These are phyloP conservation scores for Serendipita vermifera DNA, from an alignment of 768 basidiomycete genomes.

Conservation along the genomic window DNA sequence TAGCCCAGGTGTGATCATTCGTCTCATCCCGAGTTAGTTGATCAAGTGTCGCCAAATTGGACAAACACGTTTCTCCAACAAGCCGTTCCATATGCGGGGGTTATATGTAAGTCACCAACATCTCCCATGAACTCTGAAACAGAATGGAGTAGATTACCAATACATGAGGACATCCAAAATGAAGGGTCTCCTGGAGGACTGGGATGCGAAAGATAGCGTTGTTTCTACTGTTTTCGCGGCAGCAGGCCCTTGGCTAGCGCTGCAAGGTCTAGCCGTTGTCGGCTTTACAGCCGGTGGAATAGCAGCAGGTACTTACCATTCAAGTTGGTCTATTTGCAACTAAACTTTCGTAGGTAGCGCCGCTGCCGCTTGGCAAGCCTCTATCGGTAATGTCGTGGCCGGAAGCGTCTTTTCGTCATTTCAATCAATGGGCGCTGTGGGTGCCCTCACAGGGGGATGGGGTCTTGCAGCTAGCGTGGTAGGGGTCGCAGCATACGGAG, in stretches of 20 bases:
- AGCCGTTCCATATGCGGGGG: too few species aligned
- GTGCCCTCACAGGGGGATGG: not conserved
- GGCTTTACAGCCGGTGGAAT: not conserved
- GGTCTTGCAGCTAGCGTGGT: not conserved
- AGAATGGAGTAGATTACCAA: too few species aligned
- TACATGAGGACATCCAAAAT: too few species aligned
- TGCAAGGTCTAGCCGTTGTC: not conserved
- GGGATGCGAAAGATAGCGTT: not conserved
- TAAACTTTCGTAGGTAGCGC: not conserved
- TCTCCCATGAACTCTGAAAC: too few species aligned
- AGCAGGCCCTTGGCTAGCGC: not conserved
- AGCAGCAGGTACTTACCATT: not conserved
- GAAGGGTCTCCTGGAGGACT: not conserved
- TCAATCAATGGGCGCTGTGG: not conserved
- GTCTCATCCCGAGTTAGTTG: too few species aligned
- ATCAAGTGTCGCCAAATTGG: too few species aligned
- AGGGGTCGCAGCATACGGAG: not conserved
- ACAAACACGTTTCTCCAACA: too few species aligned
- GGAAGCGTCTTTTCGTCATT: not conserved
- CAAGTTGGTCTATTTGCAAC: too few species aligned
- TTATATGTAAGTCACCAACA: too few species aligned
- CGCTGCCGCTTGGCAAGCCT: not conserved
- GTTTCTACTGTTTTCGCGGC: too few species aligned
- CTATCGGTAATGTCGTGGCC: constrained; percentile 1
- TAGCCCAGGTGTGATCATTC: too few species aligned